phyloP scores from a whole-genome alignment of 23 red algal genomes.

The Agarophyton chilense region DNA sequence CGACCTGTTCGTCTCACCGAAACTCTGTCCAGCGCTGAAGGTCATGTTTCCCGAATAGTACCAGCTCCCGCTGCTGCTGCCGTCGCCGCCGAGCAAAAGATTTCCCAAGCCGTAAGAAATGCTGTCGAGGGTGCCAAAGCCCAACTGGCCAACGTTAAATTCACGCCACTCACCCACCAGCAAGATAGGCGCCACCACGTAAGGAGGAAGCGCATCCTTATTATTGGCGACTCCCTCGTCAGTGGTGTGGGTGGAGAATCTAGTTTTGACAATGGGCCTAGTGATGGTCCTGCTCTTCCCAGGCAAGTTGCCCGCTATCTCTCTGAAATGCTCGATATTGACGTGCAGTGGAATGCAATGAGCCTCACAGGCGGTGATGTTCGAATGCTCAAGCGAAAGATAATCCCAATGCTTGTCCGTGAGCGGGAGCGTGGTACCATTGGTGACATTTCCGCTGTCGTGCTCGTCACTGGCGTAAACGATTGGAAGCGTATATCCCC shows the following conservation, averaged over 20 bases:
- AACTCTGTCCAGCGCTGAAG: conserved; percentile 52
- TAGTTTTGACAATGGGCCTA: conserved; percentile 63
- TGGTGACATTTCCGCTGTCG: conserved; percentile 79
- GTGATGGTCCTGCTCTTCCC: conserved; percentile 77
- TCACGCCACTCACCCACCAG: not conserved
- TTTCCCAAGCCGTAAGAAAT: conserved; percentile 11
- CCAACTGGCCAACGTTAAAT: not conserved
- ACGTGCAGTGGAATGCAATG: conserved; percentile 85
- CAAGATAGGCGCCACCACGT: not conserved
- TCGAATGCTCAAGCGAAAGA: conserved; percentile 70
- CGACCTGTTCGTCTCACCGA: conserved; percentile 17
- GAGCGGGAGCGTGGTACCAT: conserved; percentile 48
- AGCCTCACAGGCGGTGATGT: conserved; percentile 85
- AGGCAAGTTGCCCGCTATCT: conserved; percentile 71
- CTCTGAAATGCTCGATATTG: conserved; percentile 56
- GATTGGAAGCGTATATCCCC: conserved; percentile 87
- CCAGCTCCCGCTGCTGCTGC: conserved; percentile 9
- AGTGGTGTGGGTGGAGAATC: conserved; percentile 85
- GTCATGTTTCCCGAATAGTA: conserved; percentile 46
- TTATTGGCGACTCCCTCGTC: conserved; percentile 83
- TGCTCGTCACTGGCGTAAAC: conserved; percentile 87
- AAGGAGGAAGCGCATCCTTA: conserved; percentile 56
- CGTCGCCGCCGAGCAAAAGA: not conserved
- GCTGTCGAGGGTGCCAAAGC: conserved; percentile 30
- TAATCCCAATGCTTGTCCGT: conserved; percentile 68